Conservation (phyloP, 495 filamentous ascomycete genomes). For the Trichoderma gamsii region DNA sequence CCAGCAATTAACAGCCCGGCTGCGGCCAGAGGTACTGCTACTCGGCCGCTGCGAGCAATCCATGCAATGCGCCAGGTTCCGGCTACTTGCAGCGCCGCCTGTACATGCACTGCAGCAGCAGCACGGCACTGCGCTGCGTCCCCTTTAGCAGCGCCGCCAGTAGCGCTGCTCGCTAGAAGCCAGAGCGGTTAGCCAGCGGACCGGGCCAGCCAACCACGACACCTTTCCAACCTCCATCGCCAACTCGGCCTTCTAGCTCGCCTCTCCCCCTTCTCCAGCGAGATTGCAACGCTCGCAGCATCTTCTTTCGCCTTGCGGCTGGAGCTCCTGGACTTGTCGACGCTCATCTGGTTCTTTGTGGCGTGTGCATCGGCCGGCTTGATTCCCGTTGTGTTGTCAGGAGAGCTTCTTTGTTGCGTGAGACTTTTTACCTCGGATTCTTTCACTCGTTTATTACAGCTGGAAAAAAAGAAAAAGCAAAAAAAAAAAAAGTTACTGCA, state of each 20-base stretch:
- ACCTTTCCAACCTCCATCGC: constrained; percentile 5
- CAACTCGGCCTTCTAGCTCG: constrained; percentile 7
- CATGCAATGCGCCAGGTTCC: background rate
- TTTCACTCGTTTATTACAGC: background rate
- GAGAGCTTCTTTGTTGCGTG: background rate
- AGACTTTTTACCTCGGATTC: background rate
- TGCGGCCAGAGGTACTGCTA: background rate
- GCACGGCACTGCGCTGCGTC: background rate
- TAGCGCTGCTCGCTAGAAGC: constrained; percentile 6
- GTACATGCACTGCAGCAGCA: background rate
- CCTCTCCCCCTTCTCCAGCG: constrained; percentile 3
- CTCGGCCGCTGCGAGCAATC: background rate
- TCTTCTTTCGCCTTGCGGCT: background rate
- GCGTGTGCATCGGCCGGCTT: background rate
- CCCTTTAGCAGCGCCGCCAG: background rate
- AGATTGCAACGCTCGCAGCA: background rate
- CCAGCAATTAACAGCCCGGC: background rate
- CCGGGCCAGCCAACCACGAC: background rate
- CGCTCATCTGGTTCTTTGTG: background rate
- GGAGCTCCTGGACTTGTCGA: background rate
- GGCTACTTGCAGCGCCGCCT: background rate
- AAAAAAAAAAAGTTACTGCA: constrained; percentile 6
- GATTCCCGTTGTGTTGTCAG: background rate
- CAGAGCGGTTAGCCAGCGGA: background rate
- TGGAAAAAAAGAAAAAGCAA: background rate